Percentiles rank a stretch among this genome's conserved stretches.
These are phyloP conservation scores for Fusarium penzigii DNA, from an alignment of 2,329 filamentous ascomycete species.

Conservation along the genomic window DNA sequence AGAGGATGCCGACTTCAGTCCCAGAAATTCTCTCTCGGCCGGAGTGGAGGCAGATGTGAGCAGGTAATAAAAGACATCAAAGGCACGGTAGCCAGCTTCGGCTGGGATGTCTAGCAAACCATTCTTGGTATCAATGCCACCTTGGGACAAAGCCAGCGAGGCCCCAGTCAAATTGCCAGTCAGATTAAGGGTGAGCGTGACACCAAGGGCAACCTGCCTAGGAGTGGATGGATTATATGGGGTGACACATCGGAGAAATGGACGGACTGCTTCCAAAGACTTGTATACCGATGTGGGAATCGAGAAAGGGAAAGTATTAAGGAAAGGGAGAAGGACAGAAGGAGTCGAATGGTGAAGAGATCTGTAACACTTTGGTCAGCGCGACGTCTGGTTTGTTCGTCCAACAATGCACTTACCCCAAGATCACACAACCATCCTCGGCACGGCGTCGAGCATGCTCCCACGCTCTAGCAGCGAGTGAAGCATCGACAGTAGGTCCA, in stretches of 20 bases:
- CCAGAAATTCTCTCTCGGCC: constrained; percentile 85
- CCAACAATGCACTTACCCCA: constrained; percentile 64
- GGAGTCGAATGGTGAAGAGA: constrained; percentile 88
- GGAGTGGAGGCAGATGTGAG: constrained; percentile 87
- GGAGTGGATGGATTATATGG: constrained; percentile 85
- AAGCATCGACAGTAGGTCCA: constrained; percentile 73
- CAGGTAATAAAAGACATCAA: constrained; percentile 97
- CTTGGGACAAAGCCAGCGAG: constrained; percentile 76
- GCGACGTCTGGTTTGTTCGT: not conserved
- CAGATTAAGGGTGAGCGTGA: constrained; percentile 80
- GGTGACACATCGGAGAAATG: constrained; percentile 85
- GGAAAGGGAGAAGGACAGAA: constrained; percentile 78
- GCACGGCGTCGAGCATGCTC: constrained; percentile 93
- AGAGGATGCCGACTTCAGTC: constrained; percentile 72
- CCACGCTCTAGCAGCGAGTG: constrained; percentile 82
- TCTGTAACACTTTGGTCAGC: constrained; percentile 46
- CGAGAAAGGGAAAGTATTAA: constrained; percentile 76
- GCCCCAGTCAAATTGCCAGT: constrained; percentile 76
- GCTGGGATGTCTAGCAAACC: constrained; percentile 80
- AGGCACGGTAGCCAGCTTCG: constrained; percentile 82
- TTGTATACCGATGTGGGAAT: constrained; percentile 76
- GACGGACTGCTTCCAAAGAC: constrained; percentile 77
- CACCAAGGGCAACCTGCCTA: constrained; percentile 77
- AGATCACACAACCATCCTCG: constrained; percentile 89
- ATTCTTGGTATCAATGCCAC: constrained; percentile 80